phyloP scores from a whole-genome alignment of 306 rosid species.

The Rosa lucieae region DNA sequence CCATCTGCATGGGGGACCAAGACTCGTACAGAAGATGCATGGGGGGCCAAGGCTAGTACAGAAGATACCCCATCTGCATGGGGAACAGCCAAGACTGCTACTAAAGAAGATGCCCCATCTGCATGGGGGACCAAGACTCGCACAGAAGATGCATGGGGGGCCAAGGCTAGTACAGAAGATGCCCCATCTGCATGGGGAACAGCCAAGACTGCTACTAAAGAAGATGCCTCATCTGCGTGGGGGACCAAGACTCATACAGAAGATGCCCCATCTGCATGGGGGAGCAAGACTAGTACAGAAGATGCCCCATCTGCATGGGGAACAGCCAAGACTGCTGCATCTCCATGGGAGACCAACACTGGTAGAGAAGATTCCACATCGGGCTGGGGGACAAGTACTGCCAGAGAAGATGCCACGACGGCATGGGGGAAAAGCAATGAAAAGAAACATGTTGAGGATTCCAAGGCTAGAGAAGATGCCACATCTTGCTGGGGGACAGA shows the following conservation, averaged over 20 bases:
- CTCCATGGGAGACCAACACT: too few species aligned
- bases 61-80: conserved; percentile 8
- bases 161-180: not conserved
- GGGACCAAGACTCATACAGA: not conserved
- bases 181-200: not conserved
- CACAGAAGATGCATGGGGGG: too few species aligned
- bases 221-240: conserved; percentile 9
- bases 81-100: not conserved
- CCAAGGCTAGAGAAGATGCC: not conserved
- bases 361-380: not conserved
- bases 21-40: not conserved
- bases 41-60: too few species aligned
- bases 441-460: too few species aligned
- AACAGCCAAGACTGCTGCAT: not conserved
- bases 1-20: not conserved
- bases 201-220: not conserved
- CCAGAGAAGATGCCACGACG: conserved; percentile 6
- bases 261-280: conserved; percentile 2
- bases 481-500: conserved; percentile 2
- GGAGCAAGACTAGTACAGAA: not conserved
- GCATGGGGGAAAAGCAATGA: not conserved
- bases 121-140: not conserved
- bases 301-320: conserved; percentile 15
- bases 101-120: not conserved
- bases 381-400: not conserved